Percentiles rank a stretch among this genome's conserved stretches.
Evolutionary conservation across 176 grass and related monocot species (phyloP).

Genomic region (Rhynchospora pubera): DNA sequence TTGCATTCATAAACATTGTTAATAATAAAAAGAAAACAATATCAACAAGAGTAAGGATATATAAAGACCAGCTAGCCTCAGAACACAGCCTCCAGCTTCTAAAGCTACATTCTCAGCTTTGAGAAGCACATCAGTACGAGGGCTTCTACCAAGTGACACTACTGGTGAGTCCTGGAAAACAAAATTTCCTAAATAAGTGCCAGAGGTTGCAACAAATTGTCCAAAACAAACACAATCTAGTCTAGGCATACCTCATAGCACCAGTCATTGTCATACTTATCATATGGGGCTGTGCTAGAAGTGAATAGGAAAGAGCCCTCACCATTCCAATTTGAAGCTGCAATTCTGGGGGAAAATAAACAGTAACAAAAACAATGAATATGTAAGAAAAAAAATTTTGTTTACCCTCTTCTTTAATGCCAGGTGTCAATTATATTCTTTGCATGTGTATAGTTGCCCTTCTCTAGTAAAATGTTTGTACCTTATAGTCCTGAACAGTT

Average conservation of each 20-base stretch:
- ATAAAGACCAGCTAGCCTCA: slow-evolving; percentile 88
- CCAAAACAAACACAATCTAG: background rate
- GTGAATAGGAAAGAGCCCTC: slow-evolving; percentile 93
- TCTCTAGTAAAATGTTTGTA: background rate
- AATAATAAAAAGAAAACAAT: background rate
- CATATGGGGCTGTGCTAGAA: slow-evolving; percentile 73
- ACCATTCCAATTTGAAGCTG: slow-evolving; percentile 78
- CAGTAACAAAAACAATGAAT: background rate
- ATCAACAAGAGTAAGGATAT: slow-evolving; percentile 52
- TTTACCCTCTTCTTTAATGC: background rate
- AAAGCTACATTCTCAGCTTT: slow-evolving; percentile 77
- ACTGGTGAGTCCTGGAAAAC: slow-evolving; percentile 55
- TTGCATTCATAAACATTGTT: background rate
- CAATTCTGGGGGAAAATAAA: slow-evolving; percentile 38
- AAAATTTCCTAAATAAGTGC: slow-evolving; percentile 10
- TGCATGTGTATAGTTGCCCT: background rate
- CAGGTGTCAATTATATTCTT: background rate
- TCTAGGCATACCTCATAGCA: slow-evolving; percentile 58
- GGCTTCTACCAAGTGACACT: slow-evolving; percentile 55
- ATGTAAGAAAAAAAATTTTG: background rate
- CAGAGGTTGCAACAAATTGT: background rate
- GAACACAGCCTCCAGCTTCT: slow-evolving; percentile 59
- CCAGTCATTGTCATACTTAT: slow-evolving; percentile 57
- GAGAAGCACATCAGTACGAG: slow-evolving; percentile 65
- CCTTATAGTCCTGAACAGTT: background rate